phyloP scores from a whole-genome alignment of 164 flowering plant species.

The Paratinospora sagittata region DNA sequence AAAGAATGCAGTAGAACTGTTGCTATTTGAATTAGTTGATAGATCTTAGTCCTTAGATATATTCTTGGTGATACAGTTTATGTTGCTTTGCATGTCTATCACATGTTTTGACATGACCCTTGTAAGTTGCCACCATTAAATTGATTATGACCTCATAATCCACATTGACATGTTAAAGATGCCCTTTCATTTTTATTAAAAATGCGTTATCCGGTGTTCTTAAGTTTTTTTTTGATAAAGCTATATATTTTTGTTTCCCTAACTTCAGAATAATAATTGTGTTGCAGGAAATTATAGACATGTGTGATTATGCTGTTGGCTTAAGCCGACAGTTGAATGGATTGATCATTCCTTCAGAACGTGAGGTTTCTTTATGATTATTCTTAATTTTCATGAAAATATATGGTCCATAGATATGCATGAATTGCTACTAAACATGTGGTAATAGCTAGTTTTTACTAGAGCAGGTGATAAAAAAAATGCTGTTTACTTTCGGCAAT shows the following conservation, averaged over 20 bases:
- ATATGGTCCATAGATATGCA: not conserved
- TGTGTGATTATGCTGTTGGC: slow-evolving; percentile 41
- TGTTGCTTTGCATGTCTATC: too few species aligned
- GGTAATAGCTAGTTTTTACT: not conserved
- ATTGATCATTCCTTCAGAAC: slow-evolving; percentile 39
- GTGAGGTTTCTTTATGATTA: slow-evolving; percentile 5
- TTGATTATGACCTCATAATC: not conserved
- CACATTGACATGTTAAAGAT: not conserved
- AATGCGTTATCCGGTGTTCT: not conserved
- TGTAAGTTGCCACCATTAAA: not conserved
- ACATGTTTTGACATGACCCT: not conserved
- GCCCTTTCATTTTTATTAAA: not conserved
- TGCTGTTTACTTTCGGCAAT: not conserved
- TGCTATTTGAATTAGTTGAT: not conserved
- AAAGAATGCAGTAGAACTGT: not conserved
- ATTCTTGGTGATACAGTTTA: too few species aligned
- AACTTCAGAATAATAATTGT: slow-evolving; percentile 8
- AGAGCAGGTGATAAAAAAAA: not conserved
- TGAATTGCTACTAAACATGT: not conserved
- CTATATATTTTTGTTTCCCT: slow-evolving; percentile 20
- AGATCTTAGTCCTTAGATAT: too few species aligned
- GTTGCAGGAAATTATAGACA: slow-evolving; percentile 33
- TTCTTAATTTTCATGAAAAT: not conserved
- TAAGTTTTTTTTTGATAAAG: too few species aligned
- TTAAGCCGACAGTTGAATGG: slow-evolving; percentile 89